A percentile compares a stretch with the other conserved stretches of the same genome.
phyloP scores from a whole-genome alignment of 2,329 filamentous ascomycete species.

The Ophiobolus disseminans region DNA sequence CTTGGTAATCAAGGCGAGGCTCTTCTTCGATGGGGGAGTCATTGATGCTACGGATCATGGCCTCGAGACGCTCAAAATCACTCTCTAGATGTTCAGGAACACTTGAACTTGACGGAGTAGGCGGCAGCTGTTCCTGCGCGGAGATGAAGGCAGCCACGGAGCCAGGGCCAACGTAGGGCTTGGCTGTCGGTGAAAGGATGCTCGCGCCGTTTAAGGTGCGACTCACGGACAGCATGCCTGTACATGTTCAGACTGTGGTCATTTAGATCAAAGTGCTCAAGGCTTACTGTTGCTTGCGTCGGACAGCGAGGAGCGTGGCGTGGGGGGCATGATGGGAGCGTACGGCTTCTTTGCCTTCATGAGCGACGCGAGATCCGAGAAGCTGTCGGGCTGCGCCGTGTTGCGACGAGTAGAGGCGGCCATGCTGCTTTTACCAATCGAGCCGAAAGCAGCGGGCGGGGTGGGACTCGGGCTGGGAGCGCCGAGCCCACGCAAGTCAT shows the following conservation, averaged over 20 bases:
- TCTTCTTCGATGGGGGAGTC: conserved; percentile 3
- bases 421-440: too few relatives aligned
- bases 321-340: background rate
- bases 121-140: too few relatives aligned
- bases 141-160: too few relatives aligned
- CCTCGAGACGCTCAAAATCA: conserved; percentile 2
- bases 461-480: too few relatives aligned
- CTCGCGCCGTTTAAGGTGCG: background rate
- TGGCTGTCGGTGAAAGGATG: too few relatives aligned
- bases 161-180: too few relatives aligned
- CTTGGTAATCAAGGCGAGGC: background rate
- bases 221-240: background rate
- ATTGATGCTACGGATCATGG: background rate
- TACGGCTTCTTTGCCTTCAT: conserved; percentile 30
- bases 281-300: conserved; percentile 5
- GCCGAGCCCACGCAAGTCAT: too few relatives aligned
- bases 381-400: conserved; percentile 17
- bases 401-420: background rate
- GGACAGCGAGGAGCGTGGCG: background rate
- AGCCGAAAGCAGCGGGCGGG: too few relatives aligned
- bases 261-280: too few relatives aligned
- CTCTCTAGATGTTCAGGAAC: background rate
- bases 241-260: too few relatives aligned
- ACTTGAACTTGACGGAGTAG: background rate
- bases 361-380: conserved; percentile 21